Conservation (phyloP, 108 stramenopile species). For the Cylindrotheca closterium region DNA sequence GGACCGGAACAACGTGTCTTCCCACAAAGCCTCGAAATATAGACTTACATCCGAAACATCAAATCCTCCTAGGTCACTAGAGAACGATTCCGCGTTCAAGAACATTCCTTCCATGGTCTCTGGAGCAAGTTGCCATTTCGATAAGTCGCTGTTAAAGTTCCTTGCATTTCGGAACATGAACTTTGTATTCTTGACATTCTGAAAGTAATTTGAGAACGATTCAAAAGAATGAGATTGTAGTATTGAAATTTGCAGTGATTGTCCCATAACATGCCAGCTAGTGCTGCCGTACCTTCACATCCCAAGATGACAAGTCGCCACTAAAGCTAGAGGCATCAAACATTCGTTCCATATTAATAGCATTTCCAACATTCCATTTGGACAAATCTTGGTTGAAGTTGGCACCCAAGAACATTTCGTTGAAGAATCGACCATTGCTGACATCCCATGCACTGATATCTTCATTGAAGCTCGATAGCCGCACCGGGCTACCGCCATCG, state of each 20-base stretch:
- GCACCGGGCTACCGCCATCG: neutral
- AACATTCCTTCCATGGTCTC: neutral
- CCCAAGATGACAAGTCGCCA: neutral
- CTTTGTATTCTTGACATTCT: constrained; percentile 14
- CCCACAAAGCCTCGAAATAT: too few relatives aligned
- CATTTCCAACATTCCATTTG: constrained; percentile 18
- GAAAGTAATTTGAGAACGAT: too few relatives aligned
- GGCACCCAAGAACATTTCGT: constrained; percentile 30
- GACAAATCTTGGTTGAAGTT: constrained; percentile 33
- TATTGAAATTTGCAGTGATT: too few relatives aligned
- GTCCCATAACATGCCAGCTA: too few relatives aligned
- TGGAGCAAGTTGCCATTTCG: neutral
- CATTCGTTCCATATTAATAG: constrained; percentile 31
- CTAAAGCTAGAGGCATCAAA: constrained; percentile 18
- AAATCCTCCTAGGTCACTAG: neutral
- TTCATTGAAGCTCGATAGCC: constrained; percentile 16
- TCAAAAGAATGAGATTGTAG: too few relatives aligned
- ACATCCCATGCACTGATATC: constrained; percentile 40
- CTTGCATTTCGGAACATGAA: constrained; percentile 7
- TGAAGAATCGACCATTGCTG: constrained; percentile 18
- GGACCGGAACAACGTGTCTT: too few relatives aligned
- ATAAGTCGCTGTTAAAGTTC: constrained; percentile 20
- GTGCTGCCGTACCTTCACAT: too few relatives aligned
- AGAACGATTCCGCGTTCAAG: neutral
- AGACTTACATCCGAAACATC: neutral